A percentile compares a stretch with the other conserved stretches of the same genome.
These are phyloP conservation scores for Plasmodium malariae DNA, from an alignment of 169 alveolate genomes.

Conservation along the genomic window DNA sequence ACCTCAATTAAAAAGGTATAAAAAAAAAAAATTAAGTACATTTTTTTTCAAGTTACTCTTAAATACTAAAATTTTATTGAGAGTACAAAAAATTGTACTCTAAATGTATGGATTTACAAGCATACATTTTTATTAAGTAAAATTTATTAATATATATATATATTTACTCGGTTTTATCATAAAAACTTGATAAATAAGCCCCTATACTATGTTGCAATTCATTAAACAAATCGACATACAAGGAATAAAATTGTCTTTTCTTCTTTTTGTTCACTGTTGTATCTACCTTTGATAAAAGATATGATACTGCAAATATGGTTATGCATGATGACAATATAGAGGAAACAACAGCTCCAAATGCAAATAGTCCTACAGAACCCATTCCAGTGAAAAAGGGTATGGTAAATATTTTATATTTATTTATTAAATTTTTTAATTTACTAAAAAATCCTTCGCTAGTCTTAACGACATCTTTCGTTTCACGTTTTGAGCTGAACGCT, in stretches of 20 bases:
- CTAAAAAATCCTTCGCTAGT: constrained; percentile 13
- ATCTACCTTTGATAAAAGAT: constrained; percentile 31
- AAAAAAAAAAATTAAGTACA: too few species aligned
- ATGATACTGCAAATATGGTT: constrained; percentile 16
- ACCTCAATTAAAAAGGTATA: too few species aligned
- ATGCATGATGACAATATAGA: constrained; percentile 45
- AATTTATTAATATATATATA: too few species aligned
- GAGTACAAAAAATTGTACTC: too few species aligned
- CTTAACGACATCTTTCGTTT: not conserved
- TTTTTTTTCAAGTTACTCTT: too few species aligned
- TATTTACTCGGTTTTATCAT: too few species aligned
- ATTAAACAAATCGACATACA: constrained; percentile 15
- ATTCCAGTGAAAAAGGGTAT: constrained; percentile 31
- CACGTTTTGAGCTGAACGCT: not conserved
- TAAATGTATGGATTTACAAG: too few species aligned
- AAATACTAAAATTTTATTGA: too few species aligned
- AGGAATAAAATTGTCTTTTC: constrained; percentile 24
- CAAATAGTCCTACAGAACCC: constrained; percentile 28
- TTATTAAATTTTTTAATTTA: constrained; percentile 20
- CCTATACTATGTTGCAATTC: not conserved
- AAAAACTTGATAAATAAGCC: too few species aligned
- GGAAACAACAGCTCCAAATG: constrained; percentile 13
- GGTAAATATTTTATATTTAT: constrained; percentile 39
- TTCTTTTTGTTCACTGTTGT: constrained; percentile 8
- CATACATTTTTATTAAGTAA: too few species aligned